Conservation (phyloP, 768 basidiomycete species). For the Phanerodontia chrysosporium region DNA sequence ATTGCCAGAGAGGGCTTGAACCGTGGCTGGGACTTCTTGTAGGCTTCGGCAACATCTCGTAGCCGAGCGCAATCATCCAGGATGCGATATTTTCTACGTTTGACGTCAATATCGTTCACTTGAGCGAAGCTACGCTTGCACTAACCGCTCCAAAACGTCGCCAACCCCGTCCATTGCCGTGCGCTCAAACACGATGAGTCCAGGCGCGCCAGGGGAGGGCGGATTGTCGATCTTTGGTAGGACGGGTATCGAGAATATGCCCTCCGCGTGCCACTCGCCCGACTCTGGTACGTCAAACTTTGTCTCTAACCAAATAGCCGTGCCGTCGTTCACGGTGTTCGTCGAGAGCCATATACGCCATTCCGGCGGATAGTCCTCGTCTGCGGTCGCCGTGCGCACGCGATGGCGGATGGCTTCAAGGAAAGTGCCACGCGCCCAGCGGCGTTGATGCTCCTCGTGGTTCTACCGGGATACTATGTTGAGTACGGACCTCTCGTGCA, state of each 20-base stretch:
- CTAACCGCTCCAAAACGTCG: constrained; percentile 67
- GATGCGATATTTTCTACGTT: constrained; percentile 58
- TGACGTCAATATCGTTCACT: constrained; percentile 7
- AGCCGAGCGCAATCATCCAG: constrained; percentile 72
- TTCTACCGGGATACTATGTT: constrained; percentile 42
- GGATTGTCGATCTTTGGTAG: constrained; percentile 19
- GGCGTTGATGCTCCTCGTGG: constrained; percentile 61
- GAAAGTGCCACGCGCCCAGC: constrained; percentile 77
- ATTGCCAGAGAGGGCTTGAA: constrained; percentile 61
- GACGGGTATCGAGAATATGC: constrained; percentile 58
- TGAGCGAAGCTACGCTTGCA: constrained; percentile 7
- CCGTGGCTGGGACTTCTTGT: constrained; percentile 47
- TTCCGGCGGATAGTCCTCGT: constrained; percentile 26
- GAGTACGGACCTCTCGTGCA: not conserved
- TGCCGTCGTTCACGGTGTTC: constrained; percentile 68
- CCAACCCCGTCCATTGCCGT: constrained; percentile 57
- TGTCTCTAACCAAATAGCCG: constrained; percentile 75
- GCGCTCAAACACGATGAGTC: constrained; percentile 72
- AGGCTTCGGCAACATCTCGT: constrained; percentile 53
- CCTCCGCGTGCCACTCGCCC: constrained; percentile 57
- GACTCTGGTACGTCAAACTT: constrained; percentile 70
- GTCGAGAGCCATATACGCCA: constrained; percentile 75
- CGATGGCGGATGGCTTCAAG: constrained; percentile 41
- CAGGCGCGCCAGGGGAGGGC: constrained; percentile 43
- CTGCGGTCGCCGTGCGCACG: constrained; percentile 29